These are phyloP conservation scores for Peronospora destructor DNA, from an alignment of 352 stramenopile genomes.

Conservation along the genomic window DNA sequence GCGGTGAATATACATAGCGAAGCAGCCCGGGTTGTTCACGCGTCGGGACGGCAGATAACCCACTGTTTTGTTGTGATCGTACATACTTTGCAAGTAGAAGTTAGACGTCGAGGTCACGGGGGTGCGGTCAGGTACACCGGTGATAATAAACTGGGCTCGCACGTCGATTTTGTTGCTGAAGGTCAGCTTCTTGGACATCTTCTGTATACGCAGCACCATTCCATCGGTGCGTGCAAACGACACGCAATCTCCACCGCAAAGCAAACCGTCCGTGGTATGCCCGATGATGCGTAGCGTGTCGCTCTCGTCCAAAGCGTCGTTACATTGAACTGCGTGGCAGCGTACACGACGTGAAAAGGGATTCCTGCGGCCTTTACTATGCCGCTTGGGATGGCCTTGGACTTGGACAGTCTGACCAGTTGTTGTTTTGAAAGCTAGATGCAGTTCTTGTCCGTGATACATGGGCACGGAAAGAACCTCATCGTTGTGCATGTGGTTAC, in stretches of 20 bases:
- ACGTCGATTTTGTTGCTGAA: conserved; percentile 64
- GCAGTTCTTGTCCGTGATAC: conserved; percentile 49
- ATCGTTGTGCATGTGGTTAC: conserved; percentile 1
- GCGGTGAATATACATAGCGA: conserved; percentile 50
- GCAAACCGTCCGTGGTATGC: conserved; percentile 45
- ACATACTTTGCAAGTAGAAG: conserved; percentile 68
- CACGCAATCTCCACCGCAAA: conserved; percentile 54
- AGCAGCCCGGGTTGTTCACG: conserved; percentile 32
- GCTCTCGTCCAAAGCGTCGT: conserved; percentile 29
- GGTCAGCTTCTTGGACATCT: conserved; percentile 51
- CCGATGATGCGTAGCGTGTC: conserved; percentile 53
- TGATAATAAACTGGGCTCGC: conserved; percentile 60
- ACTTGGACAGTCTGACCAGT: conserved; percentile 38
- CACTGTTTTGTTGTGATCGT: conserved; percentile 59
- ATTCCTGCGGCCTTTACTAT: conserved; percentile 25
- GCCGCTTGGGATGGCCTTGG: conserved; percentile 36
- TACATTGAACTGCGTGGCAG: conserved; percentile 30
- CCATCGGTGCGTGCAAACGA: conserved; percentile 53
- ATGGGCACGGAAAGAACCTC: conserved; percentile 27
- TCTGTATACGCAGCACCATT: conserved; percentile 51
- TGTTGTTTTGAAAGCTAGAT: conserved; percentile 47
- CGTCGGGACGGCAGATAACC: conserved; percentile 46
- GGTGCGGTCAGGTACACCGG: conserved; percentile 51
- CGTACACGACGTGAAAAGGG: conserved; percentile 50
- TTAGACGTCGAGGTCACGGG: conserved; percentile 55